These are phyloP conservation scores for Rhazya stricta DNA, from an alignment of 257 asterid species.

Conservation along the genomic window DNA sequence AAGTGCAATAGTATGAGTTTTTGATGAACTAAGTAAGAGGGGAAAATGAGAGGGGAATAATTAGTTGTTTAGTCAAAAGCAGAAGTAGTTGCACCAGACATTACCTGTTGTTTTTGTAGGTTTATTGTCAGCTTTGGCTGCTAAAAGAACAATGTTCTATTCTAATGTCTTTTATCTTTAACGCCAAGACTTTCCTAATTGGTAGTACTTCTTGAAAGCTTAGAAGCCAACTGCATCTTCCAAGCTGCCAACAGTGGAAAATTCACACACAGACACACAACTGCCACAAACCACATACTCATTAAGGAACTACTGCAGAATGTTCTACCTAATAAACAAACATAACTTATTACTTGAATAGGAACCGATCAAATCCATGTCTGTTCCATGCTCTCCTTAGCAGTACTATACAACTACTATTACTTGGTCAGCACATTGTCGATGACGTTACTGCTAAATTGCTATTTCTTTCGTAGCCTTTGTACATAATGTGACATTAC, in stretches of 20 bases:
- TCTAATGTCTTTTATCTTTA: conserved; percentile 3
- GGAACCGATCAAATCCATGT: no score
- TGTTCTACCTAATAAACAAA: no score
- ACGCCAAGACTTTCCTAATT: conserved; percentile 6
- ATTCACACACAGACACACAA: neutral
- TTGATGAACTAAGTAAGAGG: neutral
- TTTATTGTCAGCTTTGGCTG: conserved; percentile 10
- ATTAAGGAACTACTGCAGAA: no score
- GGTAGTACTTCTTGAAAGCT: neutral
- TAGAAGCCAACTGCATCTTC: conserved; percentile 5
- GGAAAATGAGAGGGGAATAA: neutral
- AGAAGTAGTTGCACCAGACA: conserved; percentile 21
- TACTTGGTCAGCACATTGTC: neutral
- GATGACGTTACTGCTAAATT: neutral
- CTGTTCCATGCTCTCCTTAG: no score
- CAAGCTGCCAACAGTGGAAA: neutral
- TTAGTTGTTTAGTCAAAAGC: conserved; percentile 12
- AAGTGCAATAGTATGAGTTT: neutral
- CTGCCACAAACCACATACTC: no score
- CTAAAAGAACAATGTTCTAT: conserved; percentile 8
- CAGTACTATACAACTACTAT: no score
- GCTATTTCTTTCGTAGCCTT: no score
- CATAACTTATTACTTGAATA: no score
- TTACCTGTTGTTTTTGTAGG: conserved; percentile 9
- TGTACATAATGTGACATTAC: no score